Evolutionary conservation across 306 rosid species (phyloP).

Genomic region (Argentina anserina): DNA sequence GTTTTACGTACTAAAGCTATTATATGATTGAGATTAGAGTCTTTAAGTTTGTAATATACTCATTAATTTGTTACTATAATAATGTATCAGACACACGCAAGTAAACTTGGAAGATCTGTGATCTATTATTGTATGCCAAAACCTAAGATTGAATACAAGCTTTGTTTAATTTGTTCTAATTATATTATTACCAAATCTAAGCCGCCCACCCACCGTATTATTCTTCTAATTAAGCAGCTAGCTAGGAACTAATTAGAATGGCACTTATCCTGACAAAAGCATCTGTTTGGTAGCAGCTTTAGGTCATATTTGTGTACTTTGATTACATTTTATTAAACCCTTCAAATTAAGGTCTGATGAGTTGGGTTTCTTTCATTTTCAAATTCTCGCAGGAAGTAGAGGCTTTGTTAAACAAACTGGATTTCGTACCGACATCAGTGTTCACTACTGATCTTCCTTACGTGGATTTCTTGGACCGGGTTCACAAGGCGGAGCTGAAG

Average conservation of each 20-base stretch:
- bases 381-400: constrained; percentile 53
- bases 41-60: constrained; percentile 12
- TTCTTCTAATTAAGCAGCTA: constrained; percentile 31
- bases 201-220: constrained; percentile 47
- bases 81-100: constrained; percentile 32
- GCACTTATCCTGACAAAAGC: constrained; percentile 41
- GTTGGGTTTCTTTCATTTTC: not conserved
- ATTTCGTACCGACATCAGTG: constrained; percentile 62
- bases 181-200: constrained; percentile 30
- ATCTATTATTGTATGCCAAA: constrained; percentile 44
- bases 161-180: constrained; percentile 25
- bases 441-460: constrained; percentile 82
- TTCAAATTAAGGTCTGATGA: not conserved
- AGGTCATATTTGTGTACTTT: constrained; percentile 7
- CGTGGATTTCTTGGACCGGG: constrained; percentile 91
- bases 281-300: constrained; percentile 24
- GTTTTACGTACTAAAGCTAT: constrained; percentile 13
- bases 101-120: constrained; percentile 61
- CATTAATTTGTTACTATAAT: constrained; percentile 17
- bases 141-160: constrained; percentile 35
- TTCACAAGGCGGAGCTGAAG: constrained; percentile 86
- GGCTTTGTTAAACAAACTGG: constrained; percentile 45
- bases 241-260: not conserved
- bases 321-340: not conserved
- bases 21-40: constrained; percentile 16